Base-by-base conservation (phyloP, 257 asterid species). In the Pogostemon cablin region DNA sequence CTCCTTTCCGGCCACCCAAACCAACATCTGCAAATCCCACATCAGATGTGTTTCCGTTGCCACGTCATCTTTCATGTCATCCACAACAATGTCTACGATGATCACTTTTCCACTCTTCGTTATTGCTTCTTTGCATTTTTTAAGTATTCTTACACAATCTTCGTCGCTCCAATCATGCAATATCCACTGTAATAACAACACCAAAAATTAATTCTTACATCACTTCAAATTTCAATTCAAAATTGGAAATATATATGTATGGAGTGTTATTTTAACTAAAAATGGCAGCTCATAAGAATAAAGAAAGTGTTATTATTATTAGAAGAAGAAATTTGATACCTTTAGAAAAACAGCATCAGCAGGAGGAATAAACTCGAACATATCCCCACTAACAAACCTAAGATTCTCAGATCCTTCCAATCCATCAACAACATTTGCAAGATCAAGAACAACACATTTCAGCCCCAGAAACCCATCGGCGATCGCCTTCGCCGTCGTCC, bases 81-180 rank as follows among this genome's bases (percentile, higher is more conserved):
- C 78, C 44, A 80, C 43, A 6, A 81, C 75, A 37, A 75, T 64
- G 53, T 84, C 85, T 1, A 81, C 50, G 60, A 81, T 75, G 1
- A 81, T 62, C 68, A 80, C 74, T 32, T 84, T 84, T 10, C 66
- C 44, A 15, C 78, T 74, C 3, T 60, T 50, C 2, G 54, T 52
- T 11, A 81, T 50, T 12, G 84, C 78, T 0, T 72, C 82, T 74
- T 64, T 84, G 73, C 86, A 81, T 49, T 69, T 74, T 46, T 67
- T 46, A 5, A 74, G 11, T 7, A 74, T 56, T 17, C 67, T 66
- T 2, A 67, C 9, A 32, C 78, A 48, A 0, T 35, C 62, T 3
- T 58, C 74, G 7, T 67, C 73, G 43, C 25, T 43, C 78, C 74
- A 74, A 34, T 67, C 58, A 53, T 74, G 78, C 68, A 74, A 3